phyloP scores from a whole-genome alignment of 176 grass and related monocot species.

The Bromus sterilis region DNA sequence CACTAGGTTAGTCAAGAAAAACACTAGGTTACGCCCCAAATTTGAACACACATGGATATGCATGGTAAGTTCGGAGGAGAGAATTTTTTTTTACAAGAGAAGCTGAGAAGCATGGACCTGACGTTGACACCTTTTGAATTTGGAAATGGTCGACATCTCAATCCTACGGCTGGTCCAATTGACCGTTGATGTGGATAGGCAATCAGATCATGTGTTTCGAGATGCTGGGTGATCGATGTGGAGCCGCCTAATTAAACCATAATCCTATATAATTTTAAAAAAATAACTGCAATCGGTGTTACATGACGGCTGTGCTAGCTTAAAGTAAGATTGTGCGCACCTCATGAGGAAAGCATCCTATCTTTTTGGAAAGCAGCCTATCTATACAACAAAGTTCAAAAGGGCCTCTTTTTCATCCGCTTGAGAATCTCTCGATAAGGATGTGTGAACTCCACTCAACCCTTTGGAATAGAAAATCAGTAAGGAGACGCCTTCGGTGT shows the following conservation, averaged over 20 bases:
- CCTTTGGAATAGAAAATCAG: no score
- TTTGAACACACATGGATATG: not conserved
- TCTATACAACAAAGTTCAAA: not conserved
- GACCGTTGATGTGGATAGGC: slow-evolving; percentile 15
- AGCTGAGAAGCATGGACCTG: not conserved
- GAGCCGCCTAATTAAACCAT: not conserved
- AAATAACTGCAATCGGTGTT: not conserved
- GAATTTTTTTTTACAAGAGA: no score
- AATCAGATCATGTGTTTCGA: slow-evolving; percentile 8
- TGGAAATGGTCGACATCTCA: slow-evolving; percentile 19
- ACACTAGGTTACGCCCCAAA: not conserved
- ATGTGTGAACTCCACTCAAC: no score
- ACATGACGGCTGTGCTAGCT: not conserved
- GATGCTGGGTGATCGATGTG: slow-evolving; percentile 3
- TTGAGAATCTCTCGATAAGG: not conserved
- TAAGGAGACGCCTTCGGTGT: no score
- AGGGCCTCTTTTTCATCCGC: not conserved
- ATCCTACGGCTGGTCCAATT: slow-evolving; percentile 7
- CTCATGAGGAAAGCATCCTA: not conserved
- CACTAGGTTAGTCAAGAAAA: not conserved
- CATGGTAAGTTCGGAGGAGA: not conserved
- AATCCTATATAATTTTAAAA: not conserved
- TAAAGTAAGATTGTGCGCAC: not conserved
- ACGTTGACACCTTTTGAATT: not conserved
- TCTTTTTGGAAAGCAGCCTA: no score